Percentiles rank a stretch among this genome's conserved stretches.
phyloP scores from a whole-genome alignment of 768 basidiomycete genomes.

The Kwoniella newhampshirensis region DNA sequence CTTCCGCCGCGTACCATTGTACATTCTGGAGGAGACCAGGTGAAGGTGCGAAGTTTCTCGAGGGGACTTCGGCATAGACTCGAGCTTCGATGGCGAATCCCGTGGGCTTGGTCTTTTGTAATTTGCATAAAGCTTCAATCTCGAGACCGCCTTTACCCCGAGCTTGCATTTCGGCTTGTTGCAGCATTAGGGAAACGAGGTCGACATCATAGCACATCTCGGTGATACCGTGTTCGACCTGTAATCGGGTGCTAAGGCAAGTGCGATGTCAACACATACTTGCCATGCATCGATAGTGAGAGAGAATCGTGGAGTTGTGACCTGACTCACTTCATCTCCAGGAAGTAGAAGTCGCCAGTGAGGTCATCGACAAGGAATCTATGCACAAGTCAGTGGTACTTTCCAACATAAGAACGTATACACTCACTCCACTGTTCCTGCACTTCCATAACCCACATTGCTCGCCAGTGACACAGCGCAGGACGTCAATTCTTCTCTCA shows the following conservation, averaged over 20 bases:
- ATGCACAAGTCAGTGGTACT: neutral
- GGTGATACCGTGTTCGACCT: constrained; percentile 70
- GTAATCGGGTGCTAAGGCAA: constrained; percentile 18
- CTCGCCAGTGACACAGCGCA: constrained; percentile 60
- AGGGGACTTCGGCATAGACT: constrained; percentile 66
- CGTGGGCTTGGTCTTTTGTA: constrained; percentile 20
- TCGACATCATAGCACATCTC: constrained; percentile 63
- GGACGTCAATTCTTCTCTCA: constrained; percentile 59
- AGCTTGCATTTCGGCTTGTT: constrained; percentile 56
- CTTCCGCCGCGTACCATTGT: constrained; percentile 49
- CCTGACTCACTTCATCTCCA: constrained; percentile 63
- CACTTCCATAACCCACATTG: constrained; percentile 61
- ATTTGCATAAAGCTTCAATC: constrained; percentile 1
- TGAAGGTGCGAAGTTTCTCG: constrained; percentile 61
- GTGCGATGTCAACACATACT: no score
- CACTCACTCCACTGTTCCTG: constrained; percentile 69
- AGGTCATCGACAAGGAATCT: constrained; percentile 42
- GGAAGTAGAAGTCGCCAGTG: constrained; percentile 63
- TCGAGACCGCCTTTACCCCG: constrained; percentile 23
- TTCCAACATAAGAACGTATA: neutral
- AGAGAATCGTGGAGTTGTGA: neutral
- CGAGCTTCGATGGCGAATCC: constrained; percentile 62
- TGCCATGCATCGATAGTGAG: no score
- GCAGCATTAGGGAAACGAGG: constrained; percentile 66
- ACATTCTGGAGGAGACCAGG: constrained; percentile 67